Base-by-base conservation (phyloP, 345 rosid species). In the Murraya koenigii region DNA sequence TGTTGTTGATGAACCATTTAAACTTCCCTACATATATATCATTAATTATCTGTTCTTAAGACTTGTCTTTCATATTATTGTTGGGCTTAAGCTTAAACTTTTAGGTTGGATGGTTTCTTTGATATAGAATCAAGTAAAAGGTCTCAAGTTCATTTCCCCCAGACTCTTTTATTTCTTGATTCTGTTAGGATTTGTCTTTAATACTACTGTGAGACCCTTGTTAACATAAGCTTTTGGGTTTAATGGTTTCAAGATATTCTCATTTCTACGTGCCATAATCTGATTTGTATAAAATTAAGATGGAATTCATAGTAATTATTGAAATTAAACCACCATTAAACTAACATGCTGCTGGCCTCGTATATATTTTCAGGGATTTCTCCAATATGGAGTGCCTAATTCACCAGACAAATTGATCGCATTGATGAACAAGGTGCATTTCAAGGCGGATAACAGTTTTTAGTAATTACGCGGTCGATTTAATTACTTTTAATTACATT, bases 311-410 rank as follows among this genome's bases (percentile, higher is more conserved):
- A 0, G 49, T 44, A 44, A 11, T 13, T 44, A 13, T 3, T 44
- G 49, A 44, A 44, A 44, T 44, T 44, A 44, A 52, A 52, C 56
- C 20, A 17, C 22, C 7, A 17, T 52, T 6, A 44, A 52, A 5
- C 56, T 52, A 52, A 52, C 56, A 52, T 52, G 22, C 22, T 52
- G 22, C 0, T 62, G 20, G 14, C 49, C 4, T 58, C n/a, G n/a
- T n/a, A n/a, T 10, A 26, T 52, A 0, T 28, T 85, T 81, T 38
- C 91, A 91, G 99, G 97, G 98, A 41, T 95, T 87, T 88, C 90
- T 95, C 72, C 96, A 91, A 79, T 85, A 84, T 65, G 99, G 99
- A 77, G 97, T 91, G 59, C 97, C 98, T 73, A 87, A 88, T 60
- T 71, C 91, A 35, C 89, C 95, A 8, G 97, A 93, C 81, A 92